Evolutionary conservation across 1,284 basidiomycete species (phyloP), one percentile per base, ranked within the genome.

Genomic region (Cryptococcus sp.): DNA sequence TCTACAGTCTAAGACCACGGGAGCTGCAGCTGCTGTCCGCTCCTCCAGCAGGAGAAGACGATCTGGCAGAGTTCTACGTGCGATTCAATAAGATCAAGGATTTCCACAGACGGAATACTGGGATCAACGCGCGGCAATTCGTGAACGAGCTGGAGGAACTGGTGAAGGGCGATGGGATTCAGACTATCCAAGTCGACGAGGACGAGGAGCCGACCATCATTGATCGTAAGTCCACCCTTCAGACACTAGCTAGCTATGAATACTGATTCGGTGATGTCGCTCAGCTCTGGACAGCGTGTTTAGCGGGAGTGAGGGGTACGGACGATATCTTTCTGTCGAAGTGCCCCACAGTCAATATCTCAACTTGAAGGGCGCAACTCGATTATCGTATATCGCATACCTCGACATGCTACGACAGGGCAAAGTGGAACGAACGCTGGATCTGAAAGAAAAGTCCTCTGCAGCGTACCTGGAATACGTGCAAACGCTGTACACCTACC

Each of bases 271-370:
- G 45, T 60, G 42, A 50, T 35, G 31, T 35, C 13, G 31, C 17
- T 42, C 68, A 95, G 93, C 90, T 54, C 84, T 96, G 57, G 89
- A 91, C 59, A 81, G 91, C 57, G 81, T 94, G 65, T 97, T 97
- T 80, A 93, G 92, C 13, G 96, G 96, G 44, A 95, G 99, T 81
- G 96, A 99, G 76, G 85, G 85, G 40, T 92, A 93, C 64, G 96
- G 96, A 50, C 89, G 91, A 78, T 97, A 95, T 76, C 84, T 99
- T 61, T 96, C 99, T 78, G 78, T 99, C 59, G 92, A 98, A 77
- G 81, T 87, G 53, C 87, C 91, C 61, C 95, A 98, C 73, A 86
- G 88, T 48, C 82, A 88, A 49, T 99, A 91, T 80, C 88, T 88
- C 81, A 99, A 99, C 79, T 78, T 97, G 66, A 91, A 90, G 80